Conservation (phyloP, 2,329 filamentous ascomycete genomes). For the Stagonosporopsis cucurbitacearum region DNA sequence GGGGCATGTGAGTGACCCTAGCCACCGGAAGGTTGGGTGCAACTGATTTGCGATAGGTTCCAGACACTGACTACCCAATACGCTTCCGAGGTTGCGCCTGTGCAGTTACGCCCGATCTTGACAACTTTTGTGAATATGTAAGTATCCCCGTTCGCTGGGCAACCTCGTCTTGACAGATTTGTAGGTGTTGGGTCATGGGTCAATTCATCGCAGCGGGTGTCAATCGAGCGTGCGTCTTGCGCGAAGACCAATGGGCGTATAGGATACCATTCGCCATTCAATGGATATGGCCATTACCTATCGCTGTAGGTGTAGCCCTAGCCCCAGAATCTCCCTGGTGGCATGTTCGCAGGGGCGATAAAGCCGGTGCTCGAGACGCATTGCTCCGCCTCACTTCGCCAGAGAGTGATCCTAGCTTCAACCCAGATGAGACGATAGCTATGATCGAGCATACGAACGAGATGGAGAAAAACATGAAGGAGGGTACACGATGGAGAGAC, state of each 20-base stretch:
- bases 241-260: constrained; percentile 70
- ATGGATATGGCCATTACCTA: constrained; percentile 75
- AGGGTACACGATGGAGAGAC: constrained; percentile 75
- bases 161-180: not conserved
- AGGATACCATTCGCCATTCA: constrained; percentile 71
- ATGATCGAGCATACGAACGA: constrained; percentile 92
- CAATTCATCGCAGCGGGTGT: constrained; percentile 74
- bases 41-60: constrained; percentile 31
- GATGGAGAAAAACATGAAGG: constrained; percentile 72
- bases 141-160: not conserved
- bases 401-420: constrained; percentile 63
- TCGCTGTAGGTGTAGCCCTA: constrained; percentile 68
- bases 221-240: constrained; percentile 68
- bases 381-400: constrained; percentile 69
- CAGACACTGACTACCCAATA: constrained; percentile 56
- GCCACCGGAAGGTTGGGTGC: not conserved
- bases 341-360: constrained; percentile 69
- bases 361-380: constrained; percentile 68
- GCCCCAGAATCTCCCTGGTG: constrained; percentile 76
- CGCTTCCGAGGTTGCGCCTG: constrained; percentile 68
- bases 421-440: constrained; percentile 65
- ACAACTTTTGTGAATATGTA: constrained; percentile 71
- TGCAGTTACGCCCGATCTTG: constrained; percentile 64
- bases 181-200: constrained; percentile 71
- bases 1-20: constrained; percentile 44